Conservation (phyloP, 2,329 filamentous ascomycete species). For the Scopulariopsis brevicaulis region DNA sequence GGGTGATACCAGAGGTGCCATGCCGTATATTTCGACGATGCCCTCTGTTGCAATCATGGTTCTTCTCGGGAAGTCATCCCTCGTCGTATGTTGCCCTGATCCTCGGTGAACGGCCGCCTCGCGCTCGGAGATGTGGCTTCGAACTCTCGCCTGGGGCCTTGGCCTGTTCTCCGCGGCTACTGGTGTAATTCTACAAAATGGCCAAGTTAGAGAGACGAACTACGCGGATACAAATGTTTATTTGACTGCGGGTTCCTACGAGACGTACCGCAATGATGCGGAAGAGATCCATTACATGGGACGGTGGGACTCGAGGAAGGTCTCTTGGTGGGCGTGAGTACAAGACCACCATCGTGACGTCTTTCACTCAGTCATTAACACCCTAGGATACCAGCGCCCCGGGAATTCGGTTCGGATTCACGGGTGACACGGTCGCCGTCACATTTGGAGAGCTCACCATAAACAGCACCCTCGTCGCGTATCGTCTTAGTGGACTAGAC, state of each 20-base stretch:
- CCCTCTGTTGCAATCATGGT: too few relatives aligned
- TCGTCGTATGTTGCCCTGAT: neutral
- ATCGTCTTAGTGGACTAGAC: conserved; percentile 44
- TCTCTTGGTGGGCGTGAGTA: conserved; percentile 49
- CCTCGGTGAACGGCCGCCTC: neutral
- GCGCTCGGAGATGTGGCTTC: neutral
- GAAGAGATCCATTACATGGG: conserved; percentile 50
- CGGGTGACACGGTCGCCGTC: conserved; percentile 38
- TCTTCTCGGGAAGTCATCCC: neutral
- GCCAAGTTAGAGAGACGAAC: neutral
- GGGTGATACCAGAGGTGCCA: too few relatives aligned
- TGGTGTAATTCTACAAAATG: neutral
- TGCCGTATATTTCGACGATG: too few relatives aligned
- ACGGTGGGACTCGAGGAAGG: conserved; percentile 47
- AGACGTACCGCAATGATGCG: conserved; percentile 18
- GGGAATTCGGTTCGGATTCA: conserved; percentile 44
- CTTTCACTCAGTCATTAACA: neutral
- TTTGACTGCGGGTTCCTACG: neutral
- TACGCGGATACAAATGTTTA: neutral
- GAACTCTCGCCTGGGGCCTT: neutral
- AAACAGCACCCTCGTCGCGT: conserved; percentile 39
- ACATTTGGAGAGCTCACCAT: conserved; percentile 40
- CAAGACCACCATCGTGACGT: neutral
- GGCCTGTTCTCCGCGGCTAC: neutral
- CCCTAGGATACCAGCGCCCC: conserved; percentile 23